phyloP scores from a whole-genome alignment of 768 basidiomycete genomes.

The Tremella yokohamensis region DNA sequence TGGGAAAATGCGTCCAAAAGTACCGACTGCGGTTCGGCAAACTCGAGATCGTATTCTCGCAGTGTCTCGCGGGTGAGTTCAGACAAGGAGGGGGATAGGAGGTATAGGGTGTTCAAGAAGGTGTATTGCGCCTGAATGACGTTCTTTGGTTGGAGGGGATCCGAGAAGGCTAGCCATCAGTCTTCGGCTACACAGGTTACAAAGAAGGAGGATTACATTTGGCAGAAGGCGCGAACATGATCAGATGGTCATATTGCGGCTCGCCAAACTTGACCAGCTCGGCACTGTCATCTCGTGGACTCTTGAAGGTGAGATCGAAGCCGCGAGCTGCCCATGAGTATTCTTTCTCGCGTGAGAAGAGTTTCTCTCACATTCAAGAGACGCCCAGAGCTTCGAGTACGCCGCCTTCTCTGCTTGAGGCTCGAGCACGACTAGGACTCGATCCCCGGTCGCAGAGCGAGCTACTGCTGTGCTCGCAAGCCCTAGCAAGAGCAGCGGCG shows the following conservation, averaged over 20 bases:
- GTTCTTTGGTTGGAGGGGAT: constrained; percentile 70
- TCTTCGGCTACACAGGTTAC: neutral
- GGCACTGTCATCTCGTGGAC: constrained; percentile 70
- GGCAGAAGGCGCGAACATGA: constrained; percentile 77
- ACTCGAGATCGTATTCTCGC: constrained; percentile 84
- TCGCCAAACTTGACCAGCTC: constrained; percentile 67
- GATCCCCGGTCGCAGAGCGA: constrained; percentile 41
- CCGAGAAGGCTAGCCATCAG: constrained; percentile 68
- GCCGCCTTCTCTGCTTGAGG: constrained; percentile 62
- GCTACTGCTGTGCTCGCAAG: constrained; percentile 21
- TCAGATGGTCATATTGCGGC: constrained; percentile 75
- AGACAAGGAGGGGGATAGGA: constrained; percentile 60
- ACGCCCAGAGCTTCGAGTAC: constrained; percentile 78
- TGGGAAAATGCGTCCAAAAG: constrained; percentile 82
- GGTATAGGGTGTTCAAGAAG: constrained; percentile 73
- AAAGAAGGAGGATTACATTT: constrained; percentile 61
- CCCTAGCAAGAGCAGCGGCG: constrained; percentile 11
- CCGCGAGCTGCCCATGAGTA: constrained; percentile 56
- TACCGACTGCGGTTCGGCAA: constrained; percentile 76
- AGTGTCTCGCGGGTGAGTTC: constrained; percentile 74
- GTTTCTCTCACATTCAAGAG: constrained; percentile 62
- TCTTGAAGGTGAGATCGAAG: constrained; percentile 80
- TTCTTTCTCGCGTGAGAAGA: neutral
- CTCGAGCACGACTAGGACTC: constrained; percentile 79
- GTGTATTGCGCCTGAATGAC: constrained; percentile 52